phyloP scores from a whole-genome alignment of 371 early-diverging fungal genomes.

The Choanephora cucurbitarum region DNA sequence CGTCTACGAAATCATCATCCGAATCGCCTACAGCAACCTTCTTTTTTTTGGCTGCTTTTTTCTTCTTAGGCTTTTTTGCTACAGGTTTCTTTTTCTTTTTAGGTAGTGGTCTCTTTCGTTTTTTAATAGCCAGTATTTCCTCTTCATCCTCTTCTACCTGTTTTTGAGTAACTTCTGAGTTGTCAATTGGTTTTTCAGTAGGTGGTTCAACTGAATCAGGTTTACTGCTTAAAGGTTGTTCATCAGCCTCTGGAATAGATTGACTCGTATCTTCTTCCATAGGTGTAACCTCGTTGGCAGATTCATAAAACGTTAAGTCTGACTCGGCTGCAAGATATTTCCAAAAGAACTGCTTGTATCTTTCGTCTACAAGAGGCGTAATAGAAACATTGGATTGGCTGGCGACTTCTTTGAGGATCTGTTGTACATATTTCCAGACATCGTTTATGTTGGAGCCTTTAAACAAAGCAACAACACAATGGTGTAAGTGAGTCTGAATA shows the following conservation, averaged over 20 bases:
- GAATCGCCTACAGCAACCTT: constrained; percentile 12
- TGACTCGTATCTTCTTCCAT: background rate
- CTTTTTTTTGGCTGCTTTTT: constrained; percentile 16
- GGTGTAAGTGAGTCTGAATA: background rate
- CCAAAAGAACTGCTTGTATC: constrained; percentile 38
- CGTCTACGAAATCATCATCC: constrained; percentile 24
- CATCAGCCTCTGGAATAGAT: background rate
- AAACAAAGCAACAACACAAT: background rate
- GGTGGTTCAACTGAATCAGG: background rate
- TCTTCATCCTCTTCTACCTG: background rate
- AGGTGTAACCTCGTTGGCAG: background rate
- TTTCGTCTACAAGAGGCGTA: constrained; percentile 26
- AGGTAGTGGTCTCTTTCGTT: constrained; percentile 9
- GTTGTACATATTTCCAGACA: constrained; percentile 24
- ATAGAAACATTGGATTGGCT: background rate
- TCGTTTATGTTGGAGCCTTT: constrained; percentile 16
- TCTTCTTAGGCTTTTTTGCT: constrained; percentile 10
- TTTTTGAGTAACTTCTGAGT: background rate
- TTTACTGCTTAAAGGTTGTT: background rate
- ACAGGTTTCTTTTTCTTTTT: constrained; percentile 8
- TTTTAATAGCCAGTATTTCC: background rate
- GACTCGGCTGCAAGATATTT: constrained; percentile 13
- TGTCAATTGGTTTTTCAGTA: background rate
- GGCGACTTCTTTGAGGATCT: constrained; percentile 4
- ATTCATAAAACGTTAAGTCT: constrained; percentile 23